phyloP scores from a whole-genome alignment of 2,329 filamentous ascomycete genomes.

The Talaromyces marneffei region DNA sequence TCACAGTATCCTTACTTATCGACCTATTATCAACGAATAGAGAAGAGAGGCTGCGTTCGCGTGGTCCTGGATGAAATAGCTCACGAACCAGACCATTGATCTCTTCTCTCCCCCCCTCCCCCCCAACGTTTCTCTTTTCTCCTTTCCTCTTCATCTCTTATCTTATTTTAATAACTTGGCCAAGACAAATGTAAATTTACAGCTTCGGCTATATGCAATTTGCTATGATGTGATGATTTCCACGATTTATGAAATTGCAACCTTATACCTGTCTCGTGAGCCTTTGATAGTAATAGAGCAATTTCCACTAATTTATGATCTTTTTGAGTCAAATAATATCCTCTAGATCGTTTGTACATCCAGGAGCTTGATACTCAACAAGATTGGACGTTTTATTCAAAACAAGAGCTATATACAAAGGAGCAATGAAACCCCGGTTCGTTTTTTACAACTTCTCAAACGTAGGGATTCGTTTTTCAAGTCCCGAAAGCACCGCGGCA shows the following conservation, averaged over 20 bases:
- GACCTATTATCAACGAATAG: constrained; percentile 35
- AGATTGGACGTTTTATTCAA: not conserved
- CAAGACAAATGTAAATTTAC: not conserved
- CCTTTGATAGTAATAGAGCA: not conserved
- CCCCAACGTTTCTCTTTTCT: not conserved
- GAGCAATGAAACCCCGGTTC: not conserved
- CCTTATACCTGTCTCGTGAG: not conserved
- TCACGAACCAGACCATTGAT: not conserved
- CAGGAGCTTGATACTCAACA: not conserved
- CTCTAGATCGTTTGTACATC: too few species aligned
- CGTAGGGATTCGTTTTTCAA: constrained; percentile 71
- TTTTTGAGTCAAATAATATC: too few species aligned
- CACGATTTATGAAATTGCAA: not conserved
- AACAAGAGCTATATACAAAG: not conserved
- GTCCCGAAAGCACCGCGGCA: constrained; percentile 65
- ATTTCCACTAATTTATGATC: not conserved
- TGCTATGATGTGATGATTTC: constrained; percentile 2
- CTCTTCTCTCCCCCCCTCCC: not conserved
- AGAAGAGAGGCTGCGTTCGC: constrained; percentile 34
- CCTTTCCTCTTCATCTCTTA: not conserved
- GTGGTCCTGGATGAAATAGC: constrained; percentile 11
- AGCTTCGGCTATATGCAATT: not conserved
- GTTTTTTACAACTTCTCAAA: constrained; percentile 73
- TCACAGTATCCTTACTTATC: constrained; percentile 27
- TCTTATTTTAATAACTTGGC: not conserved